Percentiles rank a stretch among this genome's conserved stretches.
phyloP scores from a whole-genome alignment of 1,284 basidiomycete genomes.

The Marasmius oreades region DNA sequence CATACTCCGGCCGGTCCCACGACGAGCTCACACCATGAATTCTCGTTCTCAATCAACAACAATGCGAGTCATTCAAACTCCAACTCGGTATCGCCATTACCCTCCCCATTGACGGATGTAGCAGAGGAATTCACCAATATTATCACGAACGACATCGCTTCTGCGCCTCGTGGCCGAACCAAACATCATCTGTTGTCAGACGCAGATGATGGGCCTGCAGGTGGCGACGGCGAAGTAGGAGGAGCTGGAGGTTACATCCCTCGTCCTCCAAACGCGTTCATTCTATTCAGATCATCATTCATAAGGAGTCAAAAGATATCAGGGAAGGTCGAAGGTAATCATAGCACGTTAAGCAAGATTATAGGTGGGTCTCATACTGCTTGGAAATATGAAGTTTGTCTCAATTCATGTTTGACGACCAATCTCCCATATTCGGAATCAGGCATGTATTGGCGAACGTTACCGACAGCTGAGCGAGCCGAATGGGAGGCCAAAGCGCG shows the following conservation, averaged over 20 bases:
- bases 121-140: background rate
- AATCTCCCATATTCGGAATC: background rate
- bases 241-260: slow-evolving; percentile 62
- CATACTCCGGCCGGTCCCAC: background rate
- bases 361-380: slow-evolving; percentile 35
- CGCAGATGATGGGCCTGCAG: background rate
- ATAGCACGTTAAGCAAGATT: slow-evolving; percentile 69
- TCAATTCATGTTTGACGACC: background rate
- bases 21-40: background rate
- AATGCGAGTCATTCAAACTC: background rate
- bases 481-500: slow-evolving; percentile 76
- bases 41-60: background rate
- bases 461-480: slow-evolving; percentile 57
- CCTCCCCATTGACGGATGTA: background rate
- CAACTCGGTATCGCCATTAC: background rate
- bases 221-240: background rate
- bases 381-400: slow-evolving; percentile 6
- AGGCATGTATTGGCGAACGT: slow-evolving; percentile 62
- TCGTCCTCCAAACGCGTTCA: slow-evolving; percentile 92
- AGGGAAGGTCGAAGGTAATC: slow-evolving; percentile 73
- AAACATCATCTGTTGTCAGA: background rate
- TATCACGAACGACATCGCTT: background rate
- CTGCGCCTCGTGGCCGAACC: background rate
- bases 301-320: slow-evolving; percentile 77
- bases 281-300: slow-evolving; percentile 89